Base-by-base conservation (phyloP, 208 protist species). In the Sergeia podlipaevii region DNA sequence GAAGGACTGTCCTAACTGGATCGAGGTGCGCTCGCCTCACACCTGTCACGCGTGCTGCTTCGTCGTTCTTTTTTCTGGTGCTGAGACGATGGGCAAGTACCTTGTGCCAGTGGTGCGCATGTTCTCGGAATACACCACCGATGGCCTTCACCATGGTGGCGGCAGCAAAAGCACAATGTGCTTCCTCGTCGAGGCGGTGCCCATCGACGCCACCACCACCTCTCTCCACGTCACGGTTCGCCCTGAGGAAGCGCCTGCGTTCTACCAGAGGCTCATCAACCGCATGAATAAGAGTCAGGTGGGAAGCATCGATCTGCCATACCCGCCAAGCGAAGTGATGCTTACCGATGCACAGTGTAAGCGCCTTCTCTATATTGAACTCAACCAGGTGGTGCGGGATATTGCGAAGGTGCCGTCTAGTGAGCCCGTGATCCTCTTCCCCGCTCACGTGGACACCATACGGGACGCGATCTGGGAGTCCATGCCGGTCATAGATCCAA, bases 281-380 rank as follows among this genome's bases (percentile, higher is more conserved):
- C 51, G 51, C 7, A 36, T 60, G 54, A 59, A 60, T 36, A 59
- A 56, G 43, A 37, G 51, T 15, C 38, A 45, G 34, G 38, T 39
- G 18, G 59, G 29, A 13, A 38, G 56, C 21, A 46, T 77, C 17
- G 60, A 84, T 32, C 48, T 55, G 21, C 71, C 68, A 10, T 84
- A 72, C 53, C 68, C 77, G 30, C 11, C 30, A 28, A 32, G 27
- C 17, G 59, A 24, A 46, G 26, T 23, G 23, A 51, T 63, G 13
- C 65, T 65, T 46, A 78, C 65, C 27, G 64, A 75, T 7, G 68
- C 77, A 17, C 64, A 79, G 51, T 57, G 57, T 50, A 62, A 66
- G 36, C 70, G 71, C 42, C 54, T 84, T 28, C 60, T 84, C 15
- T 54, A 75, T 43, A 36, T 45, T 47, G 72, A 77, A 17, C 37